Evolutionary conservation across 2,329 filamentous ascomycete genomes (phyloP), one percentile per base, ranked within the genome.

Genomic region (Coniochaeta prunicola): DNA sequence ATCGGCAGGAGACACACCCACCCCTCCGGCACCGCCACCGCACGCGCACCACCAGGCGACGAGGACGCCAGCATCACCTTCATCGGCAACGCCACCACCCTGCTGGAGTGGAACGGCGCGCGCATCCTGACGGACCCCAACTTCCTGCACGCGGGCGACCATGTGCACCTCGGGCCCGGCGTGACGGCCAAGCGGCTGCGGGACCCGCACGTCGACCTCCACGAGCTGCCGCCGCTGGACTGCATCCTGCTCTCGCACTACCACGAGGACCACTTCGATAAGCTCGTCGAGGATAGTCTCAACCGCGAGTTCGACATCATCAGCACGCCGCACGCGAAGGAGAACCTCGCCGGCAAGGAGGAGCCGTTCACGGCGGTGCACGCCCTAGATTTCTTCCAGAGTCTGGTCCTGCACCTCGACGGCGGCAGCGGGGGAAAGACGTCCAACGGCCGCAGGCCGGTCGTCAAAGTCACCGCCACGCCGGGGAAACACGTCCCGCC

Each of bases 141-240:
- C 69, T 88, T 89, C 70, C 76, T 89, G 0, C 85, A 87, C 64
- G 79, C 79, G 1, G 84, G 85, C 33, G 84, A 87, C 64, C 82
- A 88, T 64, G 84, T 88, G 9, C 85, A 88, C 67, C 77, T 88
- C 1, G 86, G 85, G 0, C 85, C 85, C 0, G 84, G 84, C 1
- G 83, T 88, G 1, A 80, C 76, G 2, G 80, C 76, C 1, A 76
- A 74, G 26, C 75, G 85, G 1, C 69, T 71, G 26, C 87, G 80
- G 0, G 80, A 88, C 62, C 85, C 85, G 24, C 82, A 82, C 0
- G 74, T 88, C 17, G 79, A 86, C 59, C 67, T 88, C 5, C 75
- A 84, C 54, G 75, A 83, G 30, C 72, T 88, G 1, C 86, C 86
- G 1, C 73, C 77, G 1, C 75, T 88, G 21, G 83, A 88, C 66